Evolutionary conservation across 202 grass and related monocot species (phyloP).

Genomic region (Hordeum pubiflorum): DNA sequence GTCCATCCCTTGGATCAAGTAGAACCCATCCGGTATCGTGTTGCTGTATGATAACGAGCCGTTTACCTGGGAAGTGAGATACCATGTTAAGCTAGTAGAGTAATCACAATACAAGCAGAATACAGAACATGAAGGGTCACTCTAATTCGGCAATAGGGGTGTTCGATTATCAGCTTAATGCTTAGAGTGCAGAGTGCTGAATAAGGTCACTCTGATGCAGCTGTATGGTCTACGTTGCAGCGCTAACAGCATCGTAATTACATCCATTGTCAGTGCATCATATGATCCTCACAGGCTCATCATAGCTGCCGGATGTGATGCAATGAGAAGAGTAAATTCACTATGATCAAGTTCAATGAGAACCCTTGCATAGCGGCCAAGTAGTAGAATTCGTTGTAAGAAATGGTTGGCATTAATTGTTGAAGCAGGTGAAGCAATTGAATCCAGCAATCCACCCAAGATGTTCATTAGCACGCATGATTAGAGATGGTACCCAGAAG

Average conservation of each 20-base stretch:
- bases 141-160: background rate
- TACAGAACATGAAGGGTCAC: background rate
- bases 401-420: background rate
- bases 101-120: background rate
- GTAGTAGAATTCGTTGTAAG: background rate
- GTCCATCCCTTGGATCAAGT: conserved; percentile 90
- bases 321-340: background rate
- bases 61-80: conserved; percentile 50
- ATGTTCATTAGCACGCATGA: background rate
- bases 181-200: background rate
- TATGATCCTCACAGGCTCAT: background rate
- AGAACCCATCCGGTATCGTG: conserved; percentile 83
- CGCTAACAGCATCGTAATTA: background rate
- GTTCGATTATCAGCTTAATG: background rate
- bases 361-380: background rate
- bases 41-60: conserved; percentile 80
- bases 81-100: background rate
- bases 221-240: background rate
- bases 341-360: background rate
- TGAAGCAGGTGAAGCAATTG: background rate
- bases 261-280: background rate
- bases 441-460: background rate
- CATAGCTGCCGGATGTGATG: background rate
- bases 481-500: conserved; percentile 41
- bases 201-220: background rate